phyloP scores from a whole-genome alignment of 495 filamentous ascomycete genomes.

The Aspergillus ostianus region DNA sequence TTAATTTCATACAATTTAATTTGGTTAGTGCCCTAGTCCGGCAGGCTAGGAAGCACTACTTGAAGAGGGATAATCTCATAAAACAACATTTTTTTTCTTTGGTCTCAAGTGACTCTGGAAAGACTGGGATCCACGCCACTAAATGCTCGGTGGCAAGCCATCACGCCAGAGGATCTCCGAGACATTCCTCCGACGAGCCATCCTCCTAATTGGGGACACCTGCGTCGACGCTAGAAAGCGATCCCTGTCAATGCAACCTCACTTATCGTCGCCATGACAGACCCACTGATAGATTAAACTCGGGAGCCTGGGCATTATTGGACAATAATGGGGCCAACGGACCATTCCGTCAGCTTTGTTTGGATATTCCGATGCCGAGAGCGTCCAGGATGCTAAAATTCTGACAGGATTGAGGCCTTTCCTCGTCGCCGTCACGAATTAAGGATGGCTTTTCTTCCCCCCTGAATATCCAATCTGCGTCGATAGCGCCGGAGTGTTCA shows the following conservation, averaged over 20 bases:
- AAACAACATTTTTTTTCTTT: background rate
- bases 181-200: background rate
- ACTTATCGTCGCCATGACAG: background rate
- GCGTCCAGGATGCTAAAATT: background rate
- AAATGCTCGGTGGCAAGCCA: background rate
- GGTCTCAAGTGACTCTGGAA: background rate
- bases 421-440: background rate
- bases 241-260: background rate
- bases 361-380: background rate
- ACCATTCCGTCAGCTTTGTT: background rate
- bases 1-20: background rate
- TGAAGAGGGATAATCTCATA: background rate
- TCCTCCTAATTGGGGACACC: background rate
- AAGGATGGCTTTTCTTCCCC: background rate
- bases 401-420: background rate
- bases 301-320: background rate
- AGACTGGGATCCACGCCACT: background rate
- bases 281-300: background rate
- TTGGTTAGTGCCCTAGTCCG: background rate
- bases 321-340: background rate
- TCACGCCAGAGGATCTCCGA: background rate
- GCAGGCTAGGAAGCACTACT: background rate
- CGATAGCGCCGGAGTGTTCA: background rate
- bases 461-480: background rate
- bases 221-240: background rate